phyloP scores from a whole-genome alignment of 2,329 filamentous ascomycete genomes.

The Biscogniauxia mediterranea region DNA sequence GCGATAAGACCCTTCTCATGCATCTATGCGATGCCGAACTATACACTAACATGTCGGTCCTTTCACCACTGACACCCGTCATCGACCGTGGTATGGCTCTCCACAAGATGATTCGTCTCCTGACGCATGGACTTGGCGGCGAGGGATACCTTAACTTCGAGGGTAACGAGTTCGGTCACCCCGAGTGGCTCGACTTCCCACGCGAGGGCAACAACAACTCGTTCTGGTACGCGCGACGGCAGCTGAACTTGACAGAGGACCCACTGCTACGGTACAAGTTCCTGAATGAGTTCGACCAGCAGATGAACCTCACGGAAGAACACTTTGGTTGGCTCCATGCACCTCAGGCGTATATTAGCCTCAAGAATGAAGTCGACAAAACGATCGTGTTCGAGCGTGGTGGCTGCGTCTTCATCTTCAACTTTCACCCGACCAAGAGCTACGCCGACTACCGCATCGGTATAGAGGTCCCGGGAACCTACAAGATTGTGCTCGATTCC shows the following conservation, averaged over 20 bases:
- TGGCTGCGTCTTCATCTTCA: constrained; percentile 90
- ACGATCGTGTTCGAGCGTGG: constrained; percentile 93
- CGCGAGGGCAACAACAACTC: constrained; percentile 89
- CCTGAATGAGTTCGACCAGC: constrained; percentile 88
- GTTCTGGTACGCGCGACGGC: constrained; percentile 90
- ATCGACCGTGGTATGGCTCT: constrained; percentile 89
- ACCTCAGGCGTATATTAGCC: constrained; percentile 83
- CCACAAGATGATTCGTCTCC: constrained; percentile 95
- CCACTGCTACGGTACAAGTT: constrained; percentile 80
- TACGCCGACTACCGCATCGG: constrained; percentile 93
- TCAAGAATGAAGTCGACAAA: constrained; percentile 94
- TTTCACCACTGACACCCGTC: constrained; percentile 79
- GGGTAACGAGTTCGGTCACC: constrained; percentile 97
- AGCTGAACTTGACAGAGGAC: constrained; percentile 91
- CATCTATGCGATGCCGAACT: constrained; percentile 96
- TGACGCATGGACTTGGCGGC: constrained; percentile 88
- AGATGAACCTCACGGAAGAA: constrained; percentile 84
- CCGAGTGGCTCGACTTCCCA: constrained; percentile 98
- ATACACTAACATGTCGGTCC: constrained; percentile 94
- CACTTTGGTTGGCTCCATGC: constrained; percentile 90
- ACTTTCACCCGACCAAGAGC: constrained; percentile 83
- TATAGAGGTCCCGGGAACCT: constrained; percentile 80
- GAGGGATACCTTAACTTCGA: constrained; percentile 99
- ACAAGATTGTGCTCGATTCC: constrained; percentile 79
- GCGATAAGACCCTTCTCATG: constrained; percentile 96